A percentile compares a stretch with the other conserved stretches of the same genome.
Conservation (phyloP, 2,329 filamentous ascomycete species). For the Penicillium sumatraense region DNA sequence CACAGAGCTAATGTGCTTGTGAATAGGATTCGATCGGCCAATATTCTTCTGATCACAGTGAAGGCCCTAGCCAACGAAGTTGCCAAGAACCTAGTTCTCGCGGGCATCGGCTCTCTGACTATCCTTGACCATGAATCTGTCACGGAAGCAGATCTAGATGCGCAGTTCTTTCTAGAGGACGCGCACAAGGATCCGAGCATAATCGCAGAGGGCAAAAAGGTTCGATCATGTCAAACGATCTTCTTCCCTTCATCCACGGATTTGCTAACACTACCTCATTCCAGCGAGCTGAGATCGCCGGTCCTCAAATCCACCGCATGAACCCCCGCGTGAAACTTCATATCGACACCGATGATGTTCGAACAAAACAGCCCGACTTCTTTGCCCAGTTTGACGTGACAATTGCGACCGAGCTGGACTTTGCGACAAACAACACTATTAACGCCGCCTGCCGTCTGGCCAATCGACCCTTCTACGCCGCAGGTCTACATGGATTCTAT, state of each 20-base stretch:
- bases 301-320: slow-evolving; percentile 76
- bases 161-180: slow-evolving; percentile 81
- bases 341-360: slow-evolving; percentile 70
- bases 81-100: slow-evolving; percentile 94
- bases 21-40: slow-evolving; percentile 75
- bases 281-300: slow-evolving; percentile 77
- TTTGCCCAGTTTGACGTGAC: slow-evolving; percentile 81
- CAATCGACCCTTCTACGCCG: slow-evolving; percentile 83
- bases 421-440: slow-evolving; percentile 74
- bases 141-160: slow-evolving; percentile 77
- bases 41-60: slow-evolving; percentile 86
- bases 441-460: slow-evolving; percentile 84
- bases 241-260: background rate
- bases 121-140: slow-evolving; percentile 79
- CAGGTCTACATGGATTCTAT: slow-evolving; percentile 84
- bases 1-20: background rate
- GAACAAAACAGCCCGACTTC: slow-evolving; percentile 71
- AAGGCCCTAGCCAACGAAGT: slow-evolving; percentile 91
- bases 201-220: slow-evolving; percentile 69
- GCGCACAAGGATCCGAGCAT: slow-evolving; percentile 47
- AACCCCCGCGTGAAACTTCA: slow-evolving; percentile 85
- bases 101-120: slow-evolving; percentile 88
- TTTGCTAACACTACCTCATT: slow-evolving; percentile 16
- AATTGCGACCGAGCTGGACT: slow-evolving; percentile 86
- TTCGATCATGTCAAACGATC: slow-evolving; percentile 27